Base-by-base conservation (phyloP, 352 stramenopile species). In the Globisporangium uncinulatum region DNA sequence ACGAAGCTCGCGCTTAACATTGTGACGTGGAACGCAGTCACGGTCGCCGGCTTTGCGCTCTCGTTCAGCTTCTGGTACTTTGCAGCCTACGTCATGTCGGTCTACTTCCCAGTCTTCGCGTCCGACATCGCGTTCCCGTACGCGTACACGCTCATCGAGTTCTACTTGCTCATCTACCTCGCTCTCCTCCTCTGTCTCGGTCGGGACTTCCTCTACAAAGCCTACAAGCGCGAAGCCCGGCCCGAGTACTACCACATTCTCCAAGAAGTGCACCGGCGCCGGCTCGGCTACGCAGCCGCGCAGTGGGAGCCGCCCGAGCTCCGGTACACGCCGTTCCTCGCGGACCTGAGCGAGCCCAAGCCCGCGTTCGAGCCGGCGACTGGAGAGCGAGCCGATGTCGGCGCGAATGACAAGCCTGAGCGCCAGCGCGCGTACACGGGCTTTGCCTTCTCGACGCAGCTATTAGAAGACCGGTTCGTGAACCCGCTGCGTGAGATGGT, bases 191-290 rank as follows among this genome's bases (percentile, higher is more conserved):
- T 95, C 2, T 89, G 79, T 36, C 73, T 95, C 14, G 74, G 78
- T 0, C 77, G 85, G 0, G 85, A 93, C 52, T 89, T 95, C 49
- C 62, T 95, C 0, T 91, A 76, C 70, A 95, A 93, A 51, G 81
- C 79, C 6, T 93, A 83, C 59, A 95, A 95, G 69, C 83, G 83
- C 4, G 83, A 95, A 58, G 76, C 91, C 62, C 59, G 70, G 11
- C 85, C 85, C 1, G 85, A 95, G 54, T 95, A 95, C 67, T 95
- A 95, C 65, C 85, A 95, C 59, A 79, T 95, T 29, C 63, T 95
- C 19, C 85, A 92, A 57, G 85, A 95, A 51, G 74, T 86, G 55
- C 75, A 92, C 54, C 58, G 69, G 59, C 58, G 59, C 56, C 71
- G 77, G 21, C 64, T 77, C 1, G 66, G 69, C 43, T 46, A 62